phyloP scores from a whole-genome alignment of 2,329 filamentous ascomycete genomes.

The Aschersonia sp. region DNA sequence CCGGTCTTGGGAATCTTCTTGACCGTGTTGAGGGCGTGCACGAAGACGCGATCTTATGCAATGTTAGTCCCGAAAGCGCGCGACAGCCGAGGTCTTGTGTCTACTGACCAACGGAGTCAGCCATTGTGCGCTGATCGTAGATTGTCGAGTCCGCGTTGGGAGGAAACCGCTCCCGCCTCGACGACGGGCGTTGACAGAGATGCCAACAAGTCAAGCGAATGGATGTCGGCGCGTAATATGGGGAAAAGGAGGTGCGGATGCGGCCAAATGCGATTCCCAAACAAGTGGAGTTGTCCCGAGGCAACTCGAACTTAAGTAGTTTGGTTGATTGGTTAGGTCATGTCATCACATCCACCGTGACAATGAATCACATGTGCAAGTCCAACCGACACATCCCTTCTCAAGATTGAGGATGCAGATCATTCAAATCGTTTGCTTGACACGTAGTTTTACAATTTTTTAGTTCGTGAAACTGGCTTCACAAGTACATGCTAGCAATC shows the following conservation, averaged over 20 bases:
- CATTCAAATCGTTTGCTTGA: no score
- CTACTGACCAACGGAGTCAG: conserved; percentile 22
- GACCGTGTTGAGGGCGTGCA: conserved; percentile 96
- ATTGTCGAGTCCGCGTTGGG: neutral
- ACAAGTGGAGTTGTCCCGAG: neutral
- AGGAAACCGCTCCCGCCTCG: no score
- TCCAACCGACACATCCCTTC: neutral
- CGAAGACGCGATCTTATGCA: conserved; percentile 79
- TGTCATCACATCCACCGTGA: no score
- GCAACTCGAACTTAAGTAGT: neutral
- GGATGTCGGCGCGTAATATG: neutral
- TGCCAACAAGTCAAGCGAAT: neutral
- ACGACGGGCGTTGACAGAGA: neutral
- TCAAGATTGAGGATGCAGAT: no score
- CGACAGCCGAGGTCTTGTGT: neutral
- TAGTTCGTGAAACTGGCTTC: no score
- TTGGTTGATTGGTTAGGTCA: neutral
- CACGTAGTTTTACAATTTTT: no score
- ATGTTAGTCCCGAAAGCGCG: conserved; percentile 2
- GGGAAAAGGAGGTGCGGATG: neutral
- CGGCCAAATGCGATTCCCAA: neutral
- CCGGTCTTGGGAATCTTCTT: conserved; percentile 95
- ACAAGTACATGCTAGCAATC: no score
- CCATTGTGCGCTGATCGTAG: conserved; percentile 11
- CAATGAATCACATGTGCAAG: neutral